Base-by-base conservation (phyloP, 805 yeast species). In the Metschnikowia koreensis region DNA sequence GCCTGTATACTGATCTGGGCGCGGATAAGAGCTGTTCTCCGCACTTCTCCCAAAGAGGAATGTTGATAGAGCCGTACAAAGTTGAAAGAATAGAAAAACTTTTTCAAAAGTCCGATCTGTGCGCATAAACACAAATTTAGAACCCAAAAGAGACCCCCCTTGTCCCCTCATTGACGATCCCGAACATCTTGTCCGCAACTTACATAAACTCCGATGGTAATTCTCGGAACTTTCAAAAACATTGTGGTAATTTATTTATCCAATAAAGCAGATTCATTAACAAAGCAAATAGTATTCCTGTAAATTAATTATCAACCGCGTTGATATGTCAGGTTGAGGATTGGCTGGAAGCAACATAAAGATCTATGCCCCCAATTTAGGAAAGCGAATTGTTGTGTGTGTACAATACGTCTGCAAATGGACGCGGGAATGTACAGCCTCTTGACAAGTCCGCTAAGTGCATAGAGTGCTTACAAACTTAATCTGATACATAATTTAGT, bases 11-110 rank as follows among this genome's bases (percentile, higher is more conserved):
- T n/a, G n/a, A n/a, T n/a, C n/a, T n/a, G n/a, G 12, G 39, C 43
- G 34, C 37, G 44, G 6, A 22, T 12, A 29, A 42, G 26, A 31
- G 26, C 51, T 44, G 33, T 26, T 42, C 51, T 48, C 45, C 51
- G 51, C 43, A 38, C 29, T 36, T 39, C 34, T 22, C 50, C 46
- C 41, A 28, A 42, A 47, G 31, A 34, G 31, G 46, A 28, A 47
- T 41, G 28, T 26, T 36, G 37, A 28, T 41, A 34, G 26, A 13
- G 48, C 48, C 37, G 26, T 13, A 13, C 28, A 13, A 38, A 8
- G 33, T 7, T 10, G 33, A 10, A 29, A 29, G 10, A 10, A 29
- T 7, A 22, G 41, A 27, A 38, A 16, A 16, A 38, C 22, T 38
- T 16, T 13, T 12, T 17, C 27, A 17, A 38, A 10, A 22, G n/a